A percentile compares a stretch with the other conserved stretches of the same genome.
These are phyloP conservation scores for Sordariomycetes sp. DNA, from an alignment of 2,329 filamentous ascomycete genomes.

Conservation along the genomic window DNA sequence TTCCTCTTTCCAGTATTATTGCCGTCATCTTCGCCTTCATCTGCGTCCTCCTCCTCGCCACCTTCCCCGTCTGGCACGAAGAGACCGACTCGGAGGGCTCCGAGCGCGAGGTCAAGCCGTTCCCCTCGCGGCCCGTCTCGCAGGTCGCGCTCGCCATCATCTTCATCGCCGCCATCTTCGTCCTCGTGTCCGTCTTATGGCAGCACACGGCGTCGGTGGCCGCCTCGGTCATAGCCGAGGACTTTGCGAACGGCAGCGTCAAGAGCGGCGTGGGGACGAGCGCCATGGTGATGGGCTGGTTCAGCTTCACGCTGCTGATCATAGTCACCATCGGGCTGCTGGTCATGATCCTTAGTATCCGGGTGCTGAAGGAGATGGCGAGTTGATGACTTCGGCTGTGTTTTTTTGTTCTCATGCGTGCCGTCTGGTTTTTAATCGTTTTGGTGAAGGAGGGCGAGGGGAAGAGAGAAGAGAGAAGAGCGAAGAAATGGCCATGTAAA, in stretches of 20 bases:
- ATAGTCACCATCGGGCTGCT: constrained; percentile 91
- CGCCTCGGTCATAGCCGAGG: constrained; percentile 85
- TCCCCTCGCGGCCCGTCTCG: constrained; percentile 83
- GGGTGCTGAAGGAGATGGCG: constrained; percentile 56
- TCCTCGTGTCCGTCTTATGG: constrained; percentile 71
- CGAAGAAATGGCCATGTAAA: not conserved
- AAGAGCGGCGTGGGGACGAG: constrained; percentile 81
- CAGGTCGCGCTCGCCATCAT: constrained; percentile 91
- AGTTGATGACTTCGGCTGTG: not conserved
- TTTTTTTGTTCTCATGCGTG: not conserved
- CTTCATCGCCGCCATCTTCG: constrained; percentile 63
- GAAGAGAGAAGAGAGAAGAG: not conserved
- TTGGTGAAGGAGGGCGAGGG: constrained; percentile 6
- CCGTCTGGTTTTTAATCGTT: not conserved
- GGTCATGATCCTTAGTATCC: constrained; percentile 93
- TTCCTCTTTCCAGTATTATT: constrained; percentile 58
- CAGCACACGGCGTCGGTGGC: constrained; percentile 95
- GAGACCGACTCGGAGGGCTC: constrained; percentile 71
- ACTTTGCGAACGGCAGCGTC: constrained; percentile 83
- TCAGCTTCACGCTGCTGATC: constrained; percentile 85
- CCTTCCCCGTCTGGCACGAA: constrained; percentile 96
- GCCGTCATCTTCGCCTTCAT: constrained; percentile 96
- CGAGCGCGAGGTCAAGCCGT: constrained; percentile 85
- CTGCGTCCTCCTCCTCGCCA: constrained; percentile 87
- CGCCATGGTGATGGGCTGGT: constrained; percentile 97